phyloP scores from a whole-genome alignment of 2,329 filamentous ascomycete genomes.

The Fusarium bactridioides region DNA sequence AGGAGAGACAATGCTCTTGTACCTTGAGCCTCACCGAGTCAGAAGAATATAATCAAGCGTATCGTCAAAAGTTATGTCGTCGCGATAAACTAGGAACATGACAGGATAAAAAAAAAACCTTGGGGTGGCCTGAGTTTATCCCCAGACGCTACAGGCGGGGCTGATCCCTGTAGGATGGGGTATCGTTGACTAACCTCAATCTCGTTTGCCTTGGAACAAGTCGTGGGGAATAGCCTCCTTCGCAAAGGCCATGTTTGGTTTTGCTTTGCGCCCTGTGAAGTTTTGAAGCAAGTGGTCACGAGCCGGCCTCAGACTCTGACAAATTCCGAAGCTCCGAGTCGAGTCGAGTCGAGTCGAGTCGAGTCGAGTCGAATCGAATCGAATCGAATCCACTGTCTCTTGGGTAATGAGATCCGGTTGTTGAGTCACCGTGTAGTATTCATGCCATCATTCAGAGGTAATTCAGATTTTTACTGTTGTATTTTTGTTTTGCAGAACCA shows the following conservation, averaged over 20 bases:
- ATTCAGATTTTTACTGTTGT: neutral
- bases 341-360: neutral
- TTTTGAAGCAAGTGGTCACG: slow-evolving; percentile 22
- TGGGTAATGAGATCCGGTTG: slow-evolving; percentile 5
- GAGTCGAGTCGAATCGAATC: neutral
- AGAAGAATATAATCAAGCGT: slow-evolving; percentile 11
- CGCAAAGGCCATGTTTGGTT: slow-evolving; percentile 20
- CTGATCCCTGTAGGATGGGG: slow-evolving; percentile 13
- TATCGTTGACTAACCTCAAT: slow-evolving; percentile 36
- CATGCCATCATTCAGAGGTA: slow-evolving; percentile 1
- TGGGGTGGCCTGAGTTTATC: slow-evolving; percentile 33
- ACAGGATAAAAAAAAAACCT: slow-evolving; percentile 20
- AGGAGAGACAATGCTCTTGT: neutral
- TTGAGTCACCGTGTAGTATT: slow-evolving; percentile 9
- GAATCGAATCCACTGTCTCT: slow-evolving; percentile 1
- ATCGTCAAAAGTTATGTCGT: slow-evolving; percentile 6
- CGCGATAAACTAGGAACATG: slow-evolving; percentile 10
- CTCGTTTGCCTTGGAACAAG: slow-evolving; percentile 36
- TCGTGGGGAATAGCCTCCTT: slow-evolving; percentile 22
- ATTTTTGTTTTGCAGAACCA: neutral
- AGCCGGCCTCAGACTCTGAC: slow-evolving; percentile 1
- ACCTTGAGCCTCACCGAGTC: neutral
- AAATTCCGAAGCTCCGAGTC: neutral
- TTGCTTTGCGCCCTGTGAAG: slow-evolving; percentile 24
- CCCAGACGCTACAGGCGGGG: slow-evolving; percentile 16